A percentile compares a stretch with the other conserved stretches of the same genome.
These are phyloP conservation scores for Yamadazyma kanchanaburiensis DNA, from an alignment of 1,139 yeast species.

Conservation along the genomic window DNA sequence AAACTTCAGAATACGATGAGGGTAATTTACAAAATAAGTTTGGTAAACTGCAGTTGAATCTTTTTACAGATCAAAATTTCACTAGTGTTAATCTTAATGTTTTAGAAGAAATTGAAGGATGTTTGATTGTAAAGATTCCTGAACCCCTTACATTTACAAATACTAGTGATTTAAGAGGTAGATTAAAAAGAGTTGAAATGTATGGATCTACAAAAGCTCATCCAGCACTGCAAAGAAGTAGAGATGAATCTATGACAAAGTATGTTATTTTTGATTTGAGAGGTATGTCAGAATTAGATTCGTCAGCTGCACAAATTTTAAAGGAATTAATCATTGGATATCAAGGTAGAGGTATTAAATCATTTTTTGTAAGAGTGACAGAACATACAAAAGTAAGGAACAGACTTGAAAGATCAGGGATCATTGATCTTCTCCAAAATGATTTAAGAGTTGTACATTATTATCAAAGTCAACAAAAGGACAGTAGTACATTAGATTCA, in stretches of 20 bases:
- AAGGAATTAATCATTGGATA: constrained; percentile 57
- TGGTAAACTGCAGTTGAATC: constrained; percentile 20
- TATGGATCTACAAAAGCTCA: constrained; percentile 84
- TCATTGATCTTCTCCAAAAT: constrained; percentile 20
- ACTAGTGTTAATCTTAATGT: constrained; percentile 37
- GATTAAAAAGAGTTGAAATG: constrained; percentile 74
- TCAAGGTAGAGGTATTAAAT: constrained; percentile 51
- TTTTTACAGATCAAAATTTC: constrained; percentile 35
- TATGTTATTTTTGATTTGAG: constrained; percentile 77
- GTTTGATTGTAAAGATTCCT: constrained; percentile 81
- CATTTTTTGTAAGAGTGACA: constrained; percentile 66
- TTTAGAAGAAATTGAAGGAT: constrained; percentile 78
- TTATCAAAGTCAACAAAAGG: constrained; percentile 19
- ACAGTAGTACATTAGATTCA: constrained; percentile 3
- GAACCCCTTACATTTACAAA: constrained; percentile 94
- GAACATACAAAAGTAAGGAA: constrained; percentile 29
- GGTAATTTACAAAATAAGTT: neutral
- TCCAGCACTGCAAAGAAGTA: constrained; percentile 67
- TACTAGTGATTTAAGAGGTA: constrained; percentile 72
- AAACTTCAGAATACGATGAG: too few relatives aligned
- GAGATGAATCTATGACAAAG: constrained; percentile 54
- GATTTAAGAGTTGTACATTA: constrained; percentile 28
- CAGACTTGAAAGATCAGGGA: constrained; percentile 32
- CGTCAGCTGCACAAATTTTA: constrained; percentile 81
- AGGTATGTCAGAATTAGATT: constrained; percentile 86